Conservation (phyloP, 2,329 filamentous ascomycete genomes). For the Celoporthe dispersa region DNA sequence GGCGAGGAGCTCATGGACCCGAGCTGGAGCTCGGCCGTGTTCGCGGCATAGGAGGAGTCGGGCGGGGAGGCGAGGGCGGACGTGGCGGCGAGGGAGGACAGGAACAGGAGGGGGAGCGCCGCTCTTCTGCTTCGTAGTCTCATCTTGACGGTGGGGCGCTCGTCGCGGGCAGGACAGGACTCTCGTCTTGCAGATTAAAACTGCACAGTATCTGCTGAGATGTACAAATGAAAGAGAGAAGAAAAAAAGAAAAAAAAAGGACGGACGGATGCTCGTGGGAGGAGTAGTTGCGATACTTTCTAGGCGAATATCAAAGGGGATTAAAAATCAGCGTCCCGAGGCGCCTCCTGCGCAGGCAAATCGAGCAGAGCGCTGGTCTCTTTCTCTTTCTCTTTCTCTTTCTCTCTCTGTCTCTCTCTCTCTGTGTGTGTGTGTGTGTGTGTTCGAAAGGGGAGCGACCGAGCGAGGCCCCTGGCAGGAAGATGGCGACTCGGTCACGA, state of each 20-base stretch:
- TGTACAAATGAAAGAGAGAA: no score
- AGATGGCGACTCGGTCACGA: neutral
- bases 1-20: constrained; percentile 23
- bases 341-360: no score
- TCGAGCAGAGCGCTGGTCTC: no score
- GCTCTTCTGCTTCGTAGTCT: constrained; percentile 59
- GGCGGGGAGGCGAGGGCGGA: constrained; percentile 41
- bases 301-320: neutral
- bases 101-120: constrained; percentile 63
- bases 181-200: neutral
- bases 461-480: neutral
- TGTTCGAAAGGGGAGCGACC: neutral
- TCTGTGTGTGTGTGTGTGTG: neutral
- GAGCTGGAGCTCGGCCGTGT: constrained; percentile 24
- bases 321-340: no score
- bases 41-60: constrained; percentile 34
- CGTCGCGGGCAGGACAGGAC: neutral
- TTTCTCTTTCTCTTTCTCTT: no score
- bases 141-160: constrained; percentile 51
- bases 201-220: no score
- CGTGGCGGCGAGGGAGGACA: constrained; percentile 58
- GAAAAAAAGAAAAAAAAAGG: no score
- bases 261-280: neutral
- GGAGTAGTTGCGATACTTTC: neutral
- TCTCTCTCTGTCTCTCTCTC: neutral